Base-by-base conservation (phyloP, 345 rosid species). In the Noccaea caerulescens region DNA sequence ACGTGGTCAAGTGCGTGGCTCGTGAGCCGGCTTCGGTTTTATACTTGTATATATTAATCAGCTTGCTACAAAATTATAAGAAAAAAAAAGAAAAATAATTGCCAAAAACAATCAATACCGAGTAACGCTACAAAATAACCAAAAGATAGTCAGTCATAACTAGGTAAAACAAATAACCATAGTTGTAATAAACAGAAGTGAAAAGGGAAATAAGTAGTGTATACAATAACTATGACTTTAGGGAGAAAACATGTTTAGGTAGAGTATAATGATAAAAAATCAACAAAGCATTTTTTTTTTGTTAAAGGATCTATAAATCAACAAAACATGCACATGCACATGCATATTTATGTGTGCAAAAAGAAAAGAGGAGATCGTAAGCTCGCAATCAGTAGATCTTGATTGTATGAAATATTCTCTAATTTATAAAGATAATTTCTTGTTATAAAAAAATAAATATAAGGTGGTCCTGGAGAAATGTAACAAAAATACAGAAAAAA, bases 21-120 rank as follows among this genome's bases (percentile, higher is more conserved):
- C 13, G 0, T 38, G 33, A 66, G 49, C 55, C 68, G 54, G 62
- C 58, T 61, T 75, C 1, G 13, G 16, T 46, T 51, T 42, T 55
- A 46, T 5, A 33, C 30, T 27, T 27, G 30, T 3, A 27, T 27
- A n/a, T n/a, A 16, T 16, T 56, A 27, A 25, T 34, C 49, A 34
- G 54, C 46, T 54, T 47, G 36, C 41, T 38, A 30, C 32, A 41
- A 44, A 10, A 44, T 38, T 49, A 50, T 41, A 54, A 73, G 43
- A 72, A 54, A 46, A 10, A 10, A 4, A 39, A 5, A 36, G 57
- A 2, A 36, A 7, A 36, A n/a, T 45, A 45, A 45, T 45, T 45
- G 23, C 54, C 72, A 74, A 74, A 74, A 67, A 1, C 61, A 67
- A n/a, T 74, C 52, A 74, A 74, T 67, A 74, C 45, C 59, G n/a